Evolutionary conservation across 169 alveolate species (phyloP), one percentile per base, ranked within the genome.

Genomic region (Eimeria maxima): DNA sequence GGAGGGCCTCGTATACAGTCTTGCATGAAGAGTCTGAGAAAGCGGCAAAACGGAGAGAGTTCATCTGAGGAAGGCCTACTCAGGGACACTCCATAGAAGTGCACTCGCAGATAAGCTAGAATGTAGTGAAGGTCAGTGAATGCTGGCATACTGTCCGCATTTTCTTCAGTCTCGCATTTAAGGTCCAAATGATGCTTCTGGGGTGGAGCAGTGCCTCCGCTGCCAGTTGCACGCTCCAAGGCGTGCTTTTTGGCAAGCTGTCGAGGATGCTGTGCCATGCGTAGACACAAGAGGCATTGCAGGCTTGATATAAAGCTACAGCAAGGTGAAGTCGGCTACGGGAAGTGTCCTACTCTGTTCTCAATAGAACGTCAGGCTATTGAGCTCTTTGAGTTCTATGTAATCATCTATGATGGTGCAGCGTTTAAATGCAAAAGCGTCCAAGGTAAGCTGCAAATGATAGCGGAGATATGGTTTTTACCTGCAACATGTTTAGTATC

Each of bases 1-100:
- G 93, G 67, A 86, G 93, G 93, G 93, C 93, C 63, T 86, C 93
- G 63, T 60, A 86, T 20, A 86, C 93, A 24, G 93, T 86, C 80
- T 86, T 86, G 80, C 93, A 86, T 4, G 93, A 50, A 7, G 93
- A 80, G 60, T 86, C 93, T 86, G 80, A 4, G 69, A 42, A 33
- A 42, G 27, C 67, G 38, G 38, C 80, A 44, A n/a, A 27, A 42
- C 38, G 13, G 29, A 83, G 11, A 53, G 33, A 6, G 20, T 67
- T 55, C 22, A 1, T 86, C 63, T 0, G 24, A 57, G 74, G 33
- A 50, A 18, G 10, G 29, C 44, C 33, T 74, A 5, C 63, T 5
- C 63, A 74, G 86, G 86, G 22, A 7, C 7, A 33, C 63, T 74
- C 20, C 38, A 4, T 13, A 50, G 50, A 29, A 10, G 11, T 0